These are phyloP conservation scores for Pleurotus platypus DNA, from an alignment of 768 basidiomycete species.

Conservation along the genomic window DNA sequence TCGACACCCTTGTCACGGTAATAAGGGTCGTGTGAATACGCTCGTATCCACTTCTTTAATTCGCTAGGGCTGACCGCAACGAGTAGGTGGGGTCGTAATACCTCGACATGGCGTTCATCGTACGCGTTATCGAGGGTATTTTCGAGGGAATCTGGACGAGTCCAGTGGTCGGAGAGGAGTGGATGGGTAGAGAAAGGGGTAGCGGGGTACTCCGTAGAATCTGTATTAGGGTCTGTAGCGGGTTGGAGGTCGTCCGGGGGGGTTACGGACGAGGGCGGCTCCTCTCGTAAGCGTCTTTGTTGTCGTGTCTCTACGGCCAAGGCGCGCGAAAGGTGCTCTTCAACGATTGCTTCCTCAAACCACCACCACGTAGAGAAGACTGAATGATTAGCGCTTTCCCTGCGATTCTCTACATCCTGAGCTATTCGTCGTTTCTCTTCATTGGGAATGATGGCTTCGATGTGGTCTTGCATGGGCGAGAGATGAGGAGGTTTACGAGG, in stretches of 20 bases:
- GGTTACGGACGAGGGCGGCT: too few species aligned
- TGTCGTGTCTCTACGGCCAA: neutral
- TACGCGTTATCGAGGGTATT: too few species aligned
- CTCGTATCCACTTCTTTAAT: too few species aligned
- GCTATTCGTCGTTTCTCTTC: neutral
- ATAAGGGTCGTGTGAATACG: constrained; percentile 2
- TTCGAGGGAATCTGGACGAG: neutral
- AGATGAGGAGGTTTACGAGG: neutral
- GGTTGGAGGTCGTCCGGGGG: too few species aligned
- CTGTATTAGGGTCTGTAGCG: too few species aligned
- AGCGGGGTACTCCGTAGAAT: neutral
- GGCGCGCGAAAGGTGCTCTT: neutral
- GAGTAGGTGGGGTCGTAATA: too few species aligned
- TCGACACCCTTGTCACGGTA: constrained; percentile 8
- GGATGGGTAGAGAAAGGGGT: neutral
- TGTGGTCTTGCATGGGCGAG: neutral
- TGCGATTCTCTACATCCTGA: neutral
- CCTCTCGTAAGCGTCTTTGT: too few species aligned
- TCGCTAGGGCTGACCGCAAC: too few species aligned
- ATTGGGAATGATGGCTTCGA: neutral
- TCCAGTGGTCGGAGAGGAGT: neutral
- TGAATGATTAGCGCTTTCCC: neutral
- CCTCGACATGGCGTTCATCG: too few species aligned
- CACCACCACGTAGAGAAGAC: constrained; percentile 10
- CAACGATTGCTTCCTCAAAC: neutral